A percentile compares a stretch with the other conserved stretches of the same genome.
phyloP scores from a whole-genome alignment of 2,329 filamentous ascomycete species.

The Chalaropsis ovoidea region DNA sequence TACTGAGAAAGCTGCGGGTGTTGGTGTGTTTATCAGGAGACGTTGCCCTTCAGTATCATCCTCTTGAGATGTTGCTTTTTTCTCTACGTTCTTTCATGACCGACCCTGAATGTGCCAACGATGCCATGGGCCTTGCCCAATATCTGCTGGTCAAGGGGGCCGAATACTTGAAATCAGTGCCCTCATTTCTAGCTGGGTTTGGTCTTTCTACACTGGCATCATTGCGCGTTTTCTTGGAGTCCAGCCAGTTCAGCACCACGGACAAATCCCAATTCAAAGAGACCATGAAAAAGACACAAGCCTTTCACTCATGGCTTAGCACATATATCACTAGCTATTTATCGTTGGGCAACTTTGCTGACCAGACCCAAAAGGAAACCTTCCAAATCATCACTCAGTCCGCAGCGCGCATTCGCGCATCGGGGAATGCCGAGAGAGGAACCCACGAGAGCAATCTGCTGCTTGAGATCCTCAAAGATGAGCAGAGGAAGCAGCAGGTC shows the following conservation, averaged over 20 bases:
- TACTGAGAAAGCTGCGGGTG: slow-evolving; percentile 76
- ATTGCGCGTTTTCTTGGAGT: slow-evolving; percentile 63
- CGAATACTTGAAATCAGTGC: slow-evolving; percentile 51
- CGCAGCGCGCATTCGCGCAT: slow-evolving; percentile 55
- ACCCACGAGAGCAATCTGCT: slow-evolving; percentile 72
- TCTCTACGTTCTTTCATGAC: slow-evolving; percentile 68
- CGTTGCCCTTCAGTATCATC: slow-evolving; percentile 65
- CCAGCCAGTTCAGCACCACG: slow-evolving; percentile 66
- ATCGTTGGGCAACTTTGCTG: slow-evolving; percentile 43
- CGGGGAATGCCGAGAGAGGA: slow-evolving; percentile 58
- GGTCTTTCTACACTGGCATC: slow-evolving; percentile 70
- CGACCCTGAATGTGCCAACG: slow-evolving; percentile 79
- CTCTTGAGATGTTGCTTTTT: slow-evolving; percentile 80
- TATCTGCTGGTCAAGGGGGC: slow-evolving; percentile 66
- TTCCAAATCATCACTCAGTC: slow-evolving; percentile 60
- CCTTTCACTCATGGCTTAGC: slow-evolving; percentile 70
- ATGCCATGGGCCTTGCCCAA: slow-evolving; percentile 75
- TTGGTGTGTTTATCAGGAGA: slow-evolving; percentile 67
- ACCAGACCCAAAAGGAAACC: slow-evolving; percentile 39
- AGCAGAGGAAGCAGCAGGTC: slow-evolving; percentile 49
- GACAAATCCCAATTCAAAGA: slow-evolving; percentile 73
- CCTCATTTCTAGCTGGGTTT: slow-evolving; percentile 73
- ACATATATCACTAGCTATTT: slow-evolving; percentile 54
- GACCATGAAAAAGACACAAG: slow-evolving; percentile 64
- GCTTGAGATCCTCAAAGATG: slow-evolving; percentile 68